A percentile compares a stretch with the other conserved stretches of the same genome.
phyloP scores from a whole-genome alignment of 768 basidiomycete species.

The Rhodotorula sphaerocarpa region DNA sequence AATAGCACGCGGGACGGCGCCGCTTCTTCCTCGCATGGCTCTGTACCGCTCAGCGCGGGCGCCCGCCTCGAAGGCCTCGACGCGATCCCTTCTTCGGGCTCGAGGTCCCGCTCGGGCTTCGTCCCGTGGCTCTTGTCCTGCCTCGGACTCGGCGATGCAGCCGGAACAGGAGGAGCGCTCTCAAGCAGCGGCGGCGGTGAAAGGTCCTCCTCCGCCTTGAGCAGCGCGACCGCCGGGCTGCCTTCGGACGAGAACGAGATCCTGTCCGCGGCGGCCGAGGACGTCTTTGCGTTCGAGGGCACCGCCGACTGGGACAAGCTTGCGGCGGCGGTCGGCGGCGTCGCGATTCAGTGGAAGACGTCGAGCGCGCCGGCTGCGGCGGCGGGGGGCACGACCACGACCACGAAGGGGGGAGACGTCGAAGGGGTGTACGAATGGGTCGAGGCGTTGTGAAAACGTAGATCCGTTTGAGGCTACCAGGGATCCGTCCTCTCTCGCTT shows the following conservation, averaged over 20 bases:
- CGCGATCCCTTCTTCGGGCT: slow-evolving; percentile 6
- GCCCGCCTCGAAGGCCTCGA: slow-evolving; percentile 32
- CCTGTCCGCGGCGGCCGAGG: slow-evolving; percentile 12
- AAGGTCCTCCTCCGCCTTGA: background rate
- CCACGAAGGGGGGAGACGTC: slow-evolving; percentile 10
- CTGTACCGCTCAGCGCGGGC: slow-evolving; percentile 6
- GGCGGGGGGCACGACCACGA: no score
- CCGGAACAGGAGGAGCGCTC: no score
- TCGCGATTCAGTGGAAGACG: slow-evolving; percentile 15
- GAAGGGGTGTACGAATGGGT: slow-evolving; percentile 27
- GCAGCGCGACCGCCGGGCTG: background rate
- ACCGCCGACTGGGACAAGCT: slow-evolving; percentile 28
- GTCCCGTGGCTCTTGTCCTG: background rate
- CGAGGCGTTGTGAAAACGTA: slow-evolving; percentile 12
- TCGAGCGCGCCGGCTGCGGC: slow-evolving; percentile 9
- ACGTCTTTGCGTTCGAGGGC: slow-evolving; percentile 30
- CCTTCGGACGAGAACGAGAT: slow-evolving; percentile 28
- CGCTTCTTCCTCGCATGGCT: background rate
- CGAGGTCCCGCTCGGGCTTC: background rate
- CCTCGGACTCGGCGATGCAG: slow-evolving; percentile 8
- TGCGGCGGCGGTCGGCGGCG: slow-evolving; percentile 4
- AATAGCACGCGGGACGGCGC: no score
- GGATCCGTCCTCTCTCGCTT: no score
- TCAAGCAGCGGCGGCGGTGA: no score
- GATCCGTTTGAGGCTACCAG: no score